Conservation (phyloP, 164 flowering plant genomes). For the Cinnamomum chago region DNA sequence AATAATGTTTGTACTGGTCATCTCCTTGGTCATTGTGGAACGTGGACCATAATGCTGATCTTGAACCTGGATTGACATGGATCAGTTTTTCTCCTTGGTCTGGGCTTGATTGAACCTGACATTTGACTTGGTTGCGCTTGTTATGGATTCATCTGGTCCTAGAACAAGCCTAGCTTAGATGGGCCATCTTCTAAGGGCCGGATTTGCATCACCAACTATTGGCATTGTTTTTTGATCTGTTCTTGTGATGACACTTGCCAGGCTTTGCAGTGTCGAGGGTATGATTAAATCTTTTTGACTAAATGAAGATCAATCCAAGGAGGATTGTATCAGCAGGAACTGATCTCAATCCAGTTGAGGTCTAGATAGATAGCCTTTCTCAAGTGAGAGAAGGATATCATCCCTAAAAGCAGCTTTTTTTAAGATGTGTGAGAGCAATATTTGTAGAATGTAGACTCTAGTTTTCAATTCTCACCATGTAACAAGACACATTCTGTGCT, state of each 20-base stretch:
- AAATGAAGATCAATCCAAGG: no score
- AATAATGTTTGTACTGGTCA: no score
- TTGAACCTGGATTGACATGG: no score
- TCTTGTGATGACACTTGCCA: background rate
- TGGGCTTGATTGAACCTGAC: no score
- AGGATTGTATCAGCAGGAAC: background rate
- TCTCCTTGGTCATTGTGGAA: no score
- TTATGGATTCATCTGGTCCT: no score
- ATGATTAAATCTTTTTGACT: background rate
- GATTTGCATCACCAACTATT: background rate
- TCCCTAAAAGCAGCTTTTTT: background rate
- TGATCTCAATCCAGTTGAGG: background rate
- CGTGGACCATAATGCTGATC: no score
- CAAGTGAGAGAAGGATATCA: background rate
- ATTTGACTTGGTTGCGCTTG: no score
- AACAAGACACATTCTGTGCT: background rate
- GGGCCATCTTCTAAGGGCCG: no score
- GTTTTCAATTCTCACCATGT: background rate
- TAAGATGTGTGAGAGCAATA: background rate
- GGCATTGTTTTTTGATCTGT: background rate
- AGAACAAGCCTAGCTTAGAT: no score
- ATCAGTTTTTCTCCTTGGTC: no score
- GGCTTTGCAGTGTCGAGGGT: background rate
- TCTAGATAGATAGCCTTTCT: background rate
- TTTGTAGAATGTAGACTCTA: background rate